Base-by-base conservation (phyloP, 495 filamentous ascomycete genomes). In the Corynascus novoguineensis region DNA sequence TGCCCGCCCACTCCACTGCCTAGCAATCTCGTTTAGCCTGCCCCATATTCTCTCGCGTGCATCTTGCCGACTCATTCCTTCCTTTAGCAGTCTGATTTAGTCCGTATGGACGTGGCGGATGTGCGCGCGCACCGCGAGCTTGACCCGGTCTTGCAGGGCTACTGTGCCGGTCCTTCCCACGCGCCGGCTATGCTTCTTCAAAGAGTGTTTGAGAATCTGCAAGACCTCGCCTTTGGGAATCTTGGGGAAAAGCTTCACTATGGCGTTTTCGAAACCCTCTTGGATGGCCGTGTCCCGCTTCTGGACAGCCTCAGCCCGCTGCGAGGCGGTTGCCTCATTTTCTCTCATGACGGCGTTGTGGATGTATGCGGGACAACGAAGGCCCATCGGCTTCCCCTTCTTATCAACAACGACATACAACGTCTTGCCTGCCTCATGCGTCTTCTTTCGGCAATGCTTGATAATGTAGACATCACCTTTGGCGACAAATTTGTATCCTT, bases 391-490 rank as follows among this genome's bases (percentile, higher is more conserved):
- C 31, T 62, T 65, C 15, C 59, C 53, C 10, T 42, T 40, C 4
- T 52, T 50, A 45, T 70, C 50, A 10, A 63, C 17, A 14, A 76
- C 75, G 3, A 71, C 60, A 34, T 71, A 77, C 1, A 76, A 51
- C 5, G 55, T 54, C 32, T 66, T 50, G 22, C 52, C 53, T 17
- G 64, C 61, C 10, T 41, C 59, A n/a, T 64, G 64, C 4, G 73
- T 71, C 17, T 58, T 49, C n/a, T 59, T 57, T 28, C 71, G 69
- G 57, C 73, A 76, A 59, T 73, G 35, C 21, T 58, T 60, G 27
- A 74, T 76, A 25, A 70, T 57, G 59, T 73, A 77, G 2, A 59
- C 47, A 53, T 73, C 59, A 49, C 74, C 73, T 34, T 71, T 74
- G 12, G 53, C 62, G 19, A 76, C 66, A 21, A 72, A 72, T 15